phyloP scores from a whole-genome alignment of 2,329 filamentous ascomycete species.

The Neonectria ditissima region DNA sequence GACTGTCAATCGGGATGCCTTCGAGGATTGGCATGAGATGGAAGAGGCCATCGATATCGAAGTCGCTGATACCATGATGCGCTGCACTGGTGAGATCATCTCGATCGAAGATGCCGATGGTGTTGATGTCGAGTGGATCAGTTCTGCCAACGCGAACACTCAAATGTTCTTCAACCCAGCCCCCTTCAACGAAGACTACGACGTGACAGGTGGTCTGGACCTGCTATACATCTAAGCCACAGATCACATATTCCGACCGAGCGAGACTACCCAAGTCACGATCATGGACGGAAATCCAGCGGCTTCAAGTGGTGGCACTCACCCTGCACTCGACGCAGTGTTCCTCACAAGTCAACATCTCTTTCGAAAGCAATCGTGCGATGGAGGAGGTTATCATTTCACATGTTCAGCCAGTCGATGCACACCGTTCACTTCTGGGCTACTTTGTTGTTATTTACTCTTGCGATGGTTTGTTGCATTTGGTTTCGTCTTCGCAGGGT shows the following conservation, averaged over 20 bases:
- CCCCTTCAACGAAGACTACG: not conserved
- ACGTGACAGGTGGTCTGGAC: not conserved
- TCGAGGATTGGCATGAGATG: slow-evolving; percentile 39
- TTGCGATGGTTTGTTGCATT: not conserved
- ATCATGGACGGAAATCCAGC: not conserved
- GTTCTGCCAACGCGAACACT: not conserved
- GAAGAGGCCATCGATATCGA: slow-evolving; percentile 45
- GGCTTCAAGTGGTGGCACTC: not conserved
- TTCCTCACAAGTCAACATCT: not conserved
- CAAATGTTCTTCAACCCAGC: slow-evolving; percentile 41
- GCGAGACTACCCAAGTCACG: not conserved
- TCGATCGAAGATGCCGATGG: slow-evolving; percentile 24
- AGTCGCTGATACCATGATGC: slow-evolving; percentile 37
- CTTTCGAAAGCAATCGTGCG: not conserved
- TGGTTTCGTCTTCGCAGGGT: not conserved
- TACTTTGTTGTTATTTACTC: not conserved
- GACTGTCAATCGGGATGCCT: slow-evolving; percentile 44
- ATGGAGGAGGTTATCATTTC: not conserved
- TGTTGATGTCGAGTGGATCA: not conserved
- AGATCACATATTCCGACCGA: not conserved
- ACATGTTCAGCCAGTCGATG: not conserved
- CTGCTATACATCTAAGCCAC: too few relatives aligned
- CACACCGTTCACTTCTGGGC: not conserved
- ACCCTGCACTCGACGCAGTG: not conserved
- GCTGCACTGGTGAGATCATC: slow-evolving; percentile 35